These are phyloP conservation scores for Tylopilus intermedius DNA, from an alignment of 768 basidiomycete genomes.

Conservation along the genomic window DNA sequence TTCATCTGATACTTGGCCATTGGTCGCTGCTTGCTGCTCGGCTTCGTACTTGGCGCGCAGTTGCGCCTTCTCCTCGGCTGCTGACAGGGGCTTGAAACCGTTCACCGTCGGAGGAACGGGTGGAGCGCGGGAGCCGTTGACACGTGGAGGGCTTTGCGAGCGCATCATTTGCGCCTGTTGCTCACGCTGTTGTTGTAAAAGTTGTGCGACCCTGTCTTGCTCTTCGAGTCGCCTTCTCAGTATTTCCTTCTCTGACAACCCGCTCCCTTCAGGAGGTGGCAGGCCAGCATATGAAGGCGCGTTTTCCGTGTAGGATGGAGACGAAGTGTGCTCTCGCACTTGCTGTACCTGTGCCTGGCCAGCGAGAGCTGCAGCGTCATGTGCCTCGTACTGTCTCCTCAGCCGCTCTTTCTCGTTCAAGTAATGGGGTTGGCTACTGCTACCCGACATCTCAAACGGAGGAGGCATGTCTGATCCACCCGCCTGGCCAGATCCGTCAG, in stretches of 20 bases:
- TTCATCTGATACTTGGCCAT: constrained; percentile 18
- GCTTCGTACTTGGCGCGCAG: constrained; percentile 60
- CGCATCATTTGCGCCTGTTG: constrained; percentile 7
- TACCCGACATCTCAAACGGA: constrained; percentile 43
- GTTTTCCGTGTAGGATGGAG: constrained; percentile 14
- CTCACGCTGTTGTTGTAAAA: constrained; percentile 15
- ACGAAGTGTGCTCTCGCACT: constrained; percentile 11
- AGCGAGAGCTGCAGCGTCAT: constrained; percentile 52
- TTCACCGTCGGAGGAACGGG: constrained; percentile 26
- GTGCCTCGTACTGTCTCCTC: constrained; percentile 58
- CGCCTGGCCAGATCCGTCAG: constrained; percentile 22
- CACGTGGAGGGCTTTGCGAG: constrained; percentile 23
- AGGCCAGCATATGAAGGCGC: constrained; percentile 24
- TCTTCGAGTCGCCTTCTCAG: constrained; percentile 53
- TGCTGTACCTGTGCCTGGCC: constrained; percentile 16
- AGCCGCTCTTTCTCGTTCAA: constrained; percentile 66
- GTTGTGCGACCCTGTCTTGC: constrained; percentile 42
- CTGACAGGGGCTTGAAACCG: constrained; percentile 44
- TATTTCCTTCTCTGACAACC: constrained; percentile 51
- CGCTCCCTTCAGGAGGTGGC: constrained; percentile 21
- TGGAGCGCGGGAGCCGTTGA: constrained; percentile 28
- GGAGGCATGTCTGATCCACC: constrained; percentile 43
- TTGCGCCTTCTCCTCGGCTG: constrained; percentile 76
- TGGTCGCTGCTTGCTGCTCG: constrained; percentile 37
- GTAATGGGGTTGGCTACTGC: constrained; percentile 35